Base-by-base conservation (phyloP, 1,284 basidiomycete genomes). In the Pholiota adiposa region DNA sequence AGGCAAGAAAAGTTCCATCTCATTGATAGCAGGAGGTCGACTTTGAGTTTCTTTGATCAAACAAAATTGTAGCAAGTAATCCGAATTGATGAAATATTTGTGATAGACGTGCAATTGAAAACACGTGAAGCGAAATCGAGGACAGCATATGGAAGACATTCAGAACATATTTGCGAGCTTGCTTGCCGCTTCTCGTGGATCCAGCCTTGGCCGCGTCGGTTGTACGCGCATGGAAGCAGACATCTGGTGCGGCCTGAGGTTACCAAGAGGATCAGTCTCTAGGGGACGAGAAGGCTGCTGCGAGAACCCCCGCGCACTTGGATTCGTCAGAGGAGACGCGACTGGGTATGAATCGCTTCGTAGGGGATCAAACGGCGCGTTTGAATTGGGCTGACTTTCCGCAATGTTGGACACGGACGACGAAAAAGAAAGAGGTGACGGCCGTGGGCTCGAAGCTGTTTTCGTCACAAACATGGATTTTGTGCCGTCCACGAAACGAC, bases 151-250 rank as follows among this genome's bases (percentile, higher is more conserved):
- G 43, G 31, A 52, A 59, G 46, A 36, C 50, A 9, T 44, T 74
- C 76, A 93, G 69, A 93, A 90, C 88, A 93, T 91, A 69, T 93
- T 93, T 7, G 91, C 92, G 57, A 94, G 80, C 72, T 93, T 93
- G 72, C 90, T 92, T 21, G 92, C 92, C n/a, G 92, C 92, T 71
- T 93, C 88, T 65, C 86, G 80, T 6, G 92, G 86, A 73, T 94
- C 92, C 67, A 94, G 71, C 65, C 88, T 80, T 48, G 87, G 83
- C 62, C 90, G 76, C 38, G 82, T 84, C 9, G 90, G 86, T 63
- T 85, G 83, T 43, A 88, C 78, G 18, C 88, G 84, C 70, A 93
- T 74, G 19, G 89, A 90, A 51, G 79, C 80, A 3, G 88, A 79
- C 86, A 92, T 86, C 63, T 80, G 79, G 44, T 79, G 75, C 12